A percentile compares a stretch with the other conserved stretches of the same genome.
Conservation (phyloP, 768 basidiomycete genomes). For the Phallus indusiatus region DNA sequence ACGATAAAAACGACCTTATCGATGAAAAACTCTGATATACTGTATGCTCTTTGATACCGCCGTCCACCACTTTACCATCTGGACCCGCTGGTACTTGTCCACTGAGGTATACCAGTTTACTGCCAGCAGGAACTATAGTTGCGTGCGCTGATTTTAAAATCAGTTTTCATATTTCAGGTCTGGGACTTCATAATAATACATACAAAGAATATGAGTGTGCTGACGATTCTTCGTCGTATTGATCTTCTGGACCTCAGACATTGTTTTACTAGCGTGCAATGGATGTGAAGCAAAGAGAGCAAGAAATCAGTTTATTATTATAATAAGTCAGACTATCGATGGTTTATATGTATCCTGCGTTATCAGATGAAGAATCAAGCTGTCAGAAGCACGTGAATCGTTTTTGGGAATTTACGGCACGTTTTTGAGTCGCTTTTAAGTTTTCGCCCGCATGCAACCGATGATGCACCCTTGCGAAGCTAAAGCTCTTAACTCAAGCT, state of each 20-base stretch:
- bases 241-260: slow-evolving; percentile 46
- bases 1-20: not conserved
- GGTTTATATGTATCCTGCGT: too few relatives aligned
- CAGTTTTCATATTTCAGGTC: not conserved
- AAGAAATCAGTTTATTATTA: too few relatives aligned
- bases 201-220: slow-evolving; percentile 41
- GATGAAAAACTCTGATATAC: slow-evolving; percentile 25
- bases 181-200: slow-evolving; percentile 16
- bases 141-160: slow-evolving; percentile 35
- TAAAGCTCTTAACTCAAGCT: not conserved
- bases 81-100: slow-evolving; percentile 47
- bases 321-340: too few relatives aligned
- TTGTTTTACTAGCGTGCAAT: slow-evolving; percentile 17
- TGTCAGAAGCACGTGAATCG: too few relatives aligned
- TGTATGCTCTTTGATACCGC: slow-evolving; percentile 53
- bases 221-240: slow-evolving; percentile 38
- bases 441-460: not conserved
- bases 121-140: slow-evolving; percentile 39
- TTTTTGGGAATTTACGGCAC: too few relatives aligned
- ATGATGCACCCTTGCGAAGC: too few relatives aligned
- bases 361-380: too few relatives aligned
- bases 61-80: slow-evolving; percentile 38
- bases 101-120: slow-evolving; percentile 43
- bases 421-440: too few relatives aligned
- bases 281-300: too few relatives aligned